Percentiles rank a stretch among this genome's conserved stretches.
These are phyloP conservation scores for Yamadazyma conglobata DNA, from an alignment of 1,139 yeast genomes.

Conservation along the genomic window DNA sequence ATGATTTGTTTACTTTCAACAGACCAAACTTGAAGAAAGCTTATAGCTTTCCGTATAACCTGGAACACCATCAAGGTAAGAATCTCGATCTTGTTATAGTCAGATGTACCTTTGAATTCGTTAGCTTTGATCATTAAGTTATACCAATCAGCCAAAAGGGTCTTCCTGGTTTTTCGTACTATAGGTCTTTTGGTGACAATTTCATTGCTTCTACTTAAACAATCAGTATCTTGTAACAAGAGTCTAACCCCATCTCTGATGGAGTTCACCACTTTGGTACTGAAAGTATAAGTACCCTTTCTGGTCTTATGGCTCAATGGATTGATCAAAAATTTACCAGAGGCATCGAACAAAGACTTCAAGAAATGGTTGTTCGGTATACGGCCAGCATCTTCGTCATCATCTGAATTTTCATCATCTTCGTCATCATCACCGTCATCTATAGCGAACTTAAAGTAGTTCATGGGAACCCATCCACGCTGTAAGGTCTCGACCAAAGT, in stretches of 20 bases:
- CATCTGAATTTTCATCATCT: constrained; percentile 17
- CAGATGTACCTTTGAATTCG: constrained; percentile 71
- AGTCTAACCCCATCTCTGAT: constrained; percentile 82
- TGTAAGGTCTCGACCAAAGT: constrained; percentile 65
- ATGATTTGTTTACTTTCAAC: constrained; percentile 47
- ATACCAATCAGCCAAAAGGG: constrained; percentile 86
- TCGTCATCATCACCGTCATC: constrained; percentile 25
- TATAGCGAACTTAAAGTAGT: constrained; percentile 71
- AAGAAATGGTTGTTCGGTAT: constrained; percentile 45
- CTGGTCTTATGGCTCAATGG: constrained; percentile 54
- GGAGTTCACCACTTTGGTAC: constrained; percentile 39
- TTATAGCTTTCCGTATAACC: constrained; percentile 68
- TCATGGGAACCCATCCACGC: constrained; percentile 97
- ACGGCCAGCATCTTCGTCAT: constrained; percentile 19
- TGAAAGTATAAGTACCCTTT: constrained; percentile 42
- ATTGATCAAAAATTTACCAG: constrained; percentile 71
- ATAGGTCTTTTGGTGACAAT: constrained; percentile 68
- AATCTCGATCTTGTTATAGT: constrained; percentile 61
- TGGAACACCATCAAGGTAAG: constrained; percentile 71
- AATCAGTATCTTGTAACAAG: constrained; percentile 72
- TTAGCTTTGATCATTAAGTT: constrained; percentile 83
- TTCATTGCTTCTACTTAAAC: constrained; percentile 79
- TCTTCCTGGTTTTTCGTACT: constrained; percentile 72
- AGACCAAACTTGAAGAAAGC: constrained; percentile 75
- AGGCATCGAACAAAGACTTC: constrained; percentile 63